Percentiles rank a stretch among this genome's conserved stretches.
These are phyloP conservation scores for Aristolochia californica DNA, from an alignment of 164 flowering plant species.

Conservation along the genomic window DNA sequence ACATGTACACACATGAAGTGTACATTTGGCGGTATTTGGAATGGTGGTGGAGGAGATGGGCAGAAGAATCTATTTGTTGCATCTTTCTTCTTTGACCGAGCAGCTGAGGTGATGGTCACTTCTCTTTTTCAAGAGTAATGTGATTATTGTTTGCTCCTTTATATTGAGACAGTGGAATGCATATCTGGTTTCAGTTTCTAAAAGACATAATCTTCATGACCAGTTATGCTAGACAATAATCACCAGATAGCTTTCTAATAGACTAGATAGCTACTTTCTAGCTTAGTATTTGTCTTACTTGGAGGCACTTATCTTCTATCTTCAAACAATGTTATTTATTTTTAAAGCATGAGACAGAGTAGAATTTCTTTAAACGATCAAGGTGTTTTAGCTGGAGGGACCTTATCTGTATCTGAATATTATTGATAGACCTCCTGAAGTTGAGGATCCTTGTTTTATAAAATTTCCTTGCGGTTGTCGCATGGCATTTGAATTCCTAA, in stretches of 20 bases:
- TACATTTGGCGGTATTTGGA: conserved; percentile 96
- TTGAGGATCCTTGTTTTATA: too few species aligned
- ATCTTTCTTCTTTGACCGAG: conserved; percentile 95
- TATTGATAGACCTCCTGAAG: too few species aligned
- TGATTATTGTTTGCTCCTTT: not conserved
- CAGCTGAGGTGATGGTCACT: conserved; percentile 69
- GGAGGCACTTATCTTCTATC: too few species aligned
- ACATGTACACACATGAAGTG: conserved; percentile 92
- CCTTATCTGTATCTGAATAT: too few species aligned
- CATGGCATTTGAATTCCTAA: too few species aligned
- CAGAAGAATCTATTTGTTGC: conserved; percentile 89
- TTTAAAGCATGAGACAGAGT: too few species aligned
- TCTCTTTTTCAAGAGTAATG: not conserved
- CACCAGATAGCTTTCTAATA: not conserved
- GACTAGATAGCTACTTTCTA: too few species aligned
- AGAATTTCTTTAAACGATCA: too few species aligned
- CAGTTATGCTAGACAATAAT: not conserved
- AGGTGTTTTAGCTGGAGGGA: too few species aligned
- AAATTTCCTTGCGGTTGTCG: too few species aligned
- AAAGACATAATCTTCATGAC: not conserved
- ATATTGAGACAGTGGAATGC: not conserved
- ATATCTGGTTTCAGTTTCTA: not conserved
- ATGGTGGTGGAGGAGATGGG: conserved; percentile 98
- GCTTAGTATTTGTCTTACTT: too few species aligned
- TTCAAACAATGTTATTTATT: too few species aligned